A percentile compares a stretch with the other conserved stretches of the same genome.
phyloP scores from a whole-genome alignment of 441 rosid genomes.

The Mallotus repandus region DNA sequence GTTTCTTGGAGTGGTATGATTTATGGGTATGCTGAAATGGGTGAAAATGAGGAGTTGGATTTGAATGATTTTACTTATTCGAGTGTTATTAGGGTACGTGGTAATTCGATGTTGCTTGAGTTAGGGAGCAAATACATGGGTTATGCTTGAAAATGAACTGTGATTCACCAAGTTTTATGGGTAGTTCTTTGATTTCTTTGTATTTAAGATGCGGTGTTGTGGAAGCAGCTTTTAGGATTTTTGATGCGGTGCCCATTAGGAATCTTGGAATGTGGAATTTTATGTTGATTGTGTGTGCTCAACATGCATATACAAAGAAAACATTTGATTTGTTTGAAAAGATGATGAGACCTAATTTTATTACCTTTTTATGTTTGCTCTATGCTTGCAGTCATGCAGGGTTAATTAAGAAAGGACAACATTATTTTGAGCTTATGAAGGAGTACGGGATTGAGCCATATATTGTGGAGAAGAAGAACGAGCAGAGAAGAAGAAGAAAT shows the following conservation, averaged over 20 bases:
- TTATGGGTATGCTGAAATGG: conserved; percentile 69
- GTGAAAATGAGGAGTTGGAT: conserved; percentile 57
- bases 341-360: conserved; percentile 72
- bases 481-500: too few relatives aligned
- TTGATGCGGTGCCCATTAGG: conserved; percentile 45
- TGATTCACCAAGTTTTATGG: conserved; percentile 65
- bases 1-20: conserved; percentile 97
- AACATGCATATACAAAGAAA: conserved; percentile 51
- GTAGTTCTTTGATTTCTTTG: conserved; percentile 74
- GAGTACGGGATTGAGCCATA: conserved; percentile 56
- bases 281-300: conserved; percentile 81
- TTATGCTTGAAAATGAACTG: conserved; percentile 68
- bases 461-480: too few relatives aligned
- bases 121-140: conserved; percentile 83
- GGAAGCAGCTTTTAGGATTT: conserved; percentile 59
- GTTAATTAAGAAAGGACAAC: conserved; percentile 51
- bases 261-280: conserved; percentile 90
- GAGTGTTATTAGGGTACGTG: conserved; percentile 69
- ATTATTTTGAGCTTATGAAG: conserved; percentile 67
- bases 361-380: conserved; percentile 67
- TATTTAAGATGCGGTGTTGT: conserved; percentile 75
- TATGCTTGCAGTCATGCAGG: conserved; percentile 91
- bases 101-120: conserved; percentile 62
- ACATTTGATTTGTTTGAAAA: conserved; percentile 53
- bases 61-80: conserved; percentile 90